These are phyloP conservation scores for Coelomomyces lativittatus DNA, from an alignment of 371 early-diverging fungal genomes.

Conservation along the genomic window DNA sequence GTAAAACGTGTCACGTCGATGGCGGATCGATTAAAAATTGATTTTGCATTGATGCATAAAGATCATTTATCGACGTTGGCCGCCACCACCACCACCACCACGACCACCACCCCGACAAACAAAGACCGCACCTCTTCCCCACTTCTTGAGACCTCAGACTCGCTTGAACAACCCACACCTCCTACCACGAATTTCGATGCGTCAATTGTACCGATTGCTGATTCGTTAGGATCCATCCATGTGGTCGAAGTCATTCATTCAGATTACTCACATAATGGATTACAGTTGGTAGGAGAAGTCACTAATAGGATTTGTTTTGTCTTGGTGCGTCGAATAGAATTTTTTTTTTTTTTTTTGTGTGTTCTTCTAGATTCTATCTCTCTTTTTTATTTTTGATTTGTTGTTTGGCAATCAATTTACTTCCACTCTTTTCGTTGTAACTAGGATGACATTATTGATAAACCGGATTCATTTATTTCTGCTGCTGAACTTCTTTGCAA, in stretches of 20 bases:
- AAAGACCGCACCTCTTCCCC: no score
- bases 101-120: background rate
- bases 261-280: background rate
- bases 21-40: slow-evolving; percentile 77
- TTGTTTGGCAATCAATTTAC: slow-evolving; percentile 11
- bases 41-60: slow-evolving; percentile 88
- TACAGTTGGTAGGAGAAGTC: slow-evolving; percentile 75
- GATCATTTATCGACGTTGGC: no score
- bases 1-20: slow-evolving; percentile 88
- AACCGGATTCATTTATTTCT: slow-evolving; percentile 65
- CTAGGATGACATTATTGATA: slow-evolving; percentile 79
- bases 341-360: no score
- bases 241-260: background rate
- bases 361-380: slow-evolving; percentile 6
- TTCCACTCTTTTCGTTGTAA: background rate
- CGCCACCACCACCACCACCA: background rate
- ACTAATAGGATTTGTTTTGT: slow-evolving; percentile 67
- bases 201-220: background rate
- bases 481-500: slow-evolving; percentile 73
- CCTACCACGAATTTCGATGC: background rate
- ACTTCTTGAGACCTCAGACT: background rate
- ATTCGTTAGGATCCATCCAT: background rate
- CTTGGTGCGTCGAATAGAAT: no score
- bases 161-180: background rate
- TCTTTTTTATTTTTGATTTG: background rate